Conservation (phyloP, 1,139 yeast species). For the Debaryomyces singareniensis region DNA sequence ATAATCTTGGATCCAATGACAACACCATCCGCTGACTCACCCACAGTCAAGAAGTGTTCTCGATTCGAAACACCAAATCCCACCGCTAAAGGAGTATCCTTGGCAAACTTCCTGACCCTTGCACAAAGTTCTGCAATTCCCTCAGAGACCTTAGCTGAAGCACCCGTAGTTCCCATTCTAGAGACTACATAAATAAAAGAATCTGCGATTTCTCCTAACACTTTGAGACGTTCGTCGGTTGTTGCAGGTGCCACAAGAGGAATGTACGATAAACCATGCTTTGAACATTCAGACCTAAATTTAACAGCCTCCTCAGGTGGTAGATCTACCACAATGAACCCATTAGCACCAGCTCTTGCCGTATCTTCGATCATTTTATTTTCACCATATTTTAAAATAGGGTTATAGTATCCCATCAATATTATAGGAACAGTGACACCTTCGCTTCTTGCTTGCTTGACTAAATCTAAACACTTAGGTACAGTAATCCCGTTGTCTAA, state of each 20-base stretch:
- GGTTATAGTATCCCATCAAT: slow-evolving; percentile 97
- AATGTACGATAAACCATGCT: slow-evolving; percentile 70
- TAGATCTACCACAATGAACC: slow-evolving; percentile 87
- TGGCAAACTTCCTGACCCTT: slow-evolving; percentile 69
- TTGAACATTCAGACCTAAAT: slow-evolving; percentile 68
- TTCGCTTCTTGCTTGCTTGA: slow-evolving; percentile 63
- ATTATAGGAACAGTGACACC: slow-evolving; percentile 88
- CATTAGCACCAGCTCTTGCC: slow-evolving; percentile 86
- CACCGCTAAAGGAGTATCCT: slow-evolving; percentile 83
- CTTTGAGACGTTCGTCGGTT: slow-evolving; percentile 76
- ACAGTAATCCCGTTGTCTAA: slow-evolving; percentile 78
- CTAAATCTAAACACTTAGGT: slow-evolving; percentile 59
- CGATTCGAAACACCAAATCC: slow-evolving; percentile 96
- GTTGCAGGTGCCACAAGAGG: slow-evolving; percentile 97
- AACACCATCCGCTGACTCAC: slow-evolving; percentile 82
- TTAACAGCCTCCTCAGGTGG: slow-evolving; percentile 97
- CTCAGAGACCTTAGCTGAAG: slow-evolving; percentile 55
- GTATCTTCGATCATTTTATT: slow-evolving; percentile 71
- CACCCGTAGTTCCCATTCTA: slow-evolving; percentile 97
- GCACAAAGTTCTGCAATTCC: slow-evolving; percentile 65
- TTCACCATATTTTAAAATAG: slow-evolving; percentile 86
- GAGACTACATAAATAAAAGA: slow-evolving; percentile 94
- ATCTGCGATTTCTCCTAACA: slow-evolving; percentile 81
- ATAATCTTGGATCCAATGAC: slow-evolving; percentile 90
- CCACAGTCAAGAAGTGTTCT: slow-evolving; percentile 80